These are phyloP conservation scores for Colletotrichum caudatum DNA, from an alignment of 2,329 filamentous ascomycete genomes.

Conservation along the genomic window DNA sequence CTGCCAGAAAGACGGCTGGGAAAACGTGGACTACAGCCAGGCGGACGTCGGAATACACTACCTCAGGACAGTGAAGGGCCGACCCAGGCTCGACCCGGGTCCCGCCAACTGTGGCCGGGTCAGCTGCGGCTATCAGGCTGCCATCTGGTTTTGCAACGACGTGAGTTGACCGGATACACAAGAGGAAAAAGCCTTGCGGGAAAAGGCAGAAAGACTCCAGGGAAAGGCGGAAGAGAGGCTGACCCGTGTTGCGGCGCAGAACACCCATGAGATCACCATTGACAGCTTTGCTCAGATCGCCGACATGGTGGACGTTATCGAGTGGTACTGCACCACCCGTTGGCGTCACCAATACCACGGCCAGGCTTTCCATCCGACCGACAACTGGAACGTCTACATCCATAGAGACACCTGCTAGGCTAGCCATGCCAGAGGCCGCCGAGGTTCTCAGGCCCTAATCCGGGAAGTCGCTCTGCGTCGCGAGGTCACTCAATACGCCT, in stretches of 20 bases:
- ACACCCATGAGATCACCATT: neutral
- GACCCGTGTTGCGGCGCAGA: neutral
- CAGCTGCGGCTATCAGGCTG: neutral
- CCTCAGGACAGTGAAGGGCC: neutral
- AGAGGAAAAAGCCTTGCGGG: too few relatives aligned
- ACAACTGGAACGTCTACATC: neutral
- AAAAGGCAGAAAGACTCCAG: too few relatives aligned
- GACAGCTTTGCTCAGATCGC: neutral
- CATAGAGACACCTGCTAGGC: neutral
- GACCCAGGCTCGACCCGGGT: neutral
- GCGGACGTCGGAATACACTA: neutral
- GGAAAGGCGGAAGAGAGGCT: neutral
- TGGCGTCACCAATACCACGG: neutral
- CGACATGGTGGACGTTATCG: neutral
- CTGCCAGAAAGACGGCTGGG: neutral
- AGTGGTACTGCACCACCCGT: neutral
- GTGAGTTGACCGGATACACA: neutral
- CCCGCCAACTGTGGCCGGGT: conserved; percentile 2
- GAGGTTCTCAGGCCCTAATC: too few relatives aligned
- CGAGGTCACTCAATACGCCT: too few relatives aligned
- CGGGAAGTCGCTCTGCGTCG: too few relatives aligned
- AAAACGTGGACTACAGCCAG: too few relatives aligned
- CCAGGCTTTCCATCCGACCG: neutral
- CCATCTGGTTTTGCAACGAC: conserved; percentile 8
- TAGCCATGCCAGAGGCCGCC: too few relatives aligned